phyloP scores from a whole-genome alignment of 148 eudicot genomes.

The Talinum fruticosum region DNA sequence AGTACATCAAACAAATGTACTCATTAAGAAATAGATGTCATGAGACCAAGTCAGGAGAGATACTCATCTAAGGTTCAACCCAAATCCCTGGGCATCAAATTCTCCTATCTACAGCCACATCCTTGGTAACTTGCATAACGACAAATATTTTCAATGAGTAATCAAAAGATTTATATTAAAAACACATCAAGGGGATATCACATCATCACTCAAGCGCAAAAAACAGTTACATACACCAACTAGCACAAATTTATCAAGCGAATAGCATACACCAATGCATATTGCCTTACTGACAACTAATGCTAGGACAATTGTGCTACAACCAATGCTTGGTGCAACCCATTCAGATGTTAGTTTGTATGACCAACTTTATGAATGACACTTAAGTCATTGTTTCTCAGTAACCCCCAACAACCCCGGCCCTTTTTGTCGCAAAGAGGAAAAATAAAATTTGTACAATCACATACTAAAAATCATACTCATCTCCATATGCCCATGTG shows the following conservation, averaged over 20 bases:
- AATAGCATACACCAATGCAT: not conserved
- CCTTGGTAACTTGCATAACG: too few species aligned
- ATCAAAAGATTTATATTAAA: too few species aligned
- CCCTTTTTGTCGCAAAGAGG: not conserved
- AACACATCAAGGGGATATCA: too few species aligned
- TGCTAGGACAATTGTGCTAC: not conserved
- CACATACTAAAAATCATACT: not conserved
- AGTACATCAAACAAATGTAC: not conserved
- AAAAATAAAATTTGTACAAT: not conserved
- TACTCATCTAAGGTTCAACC: not conserved
- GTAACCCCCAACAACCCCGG: not conserved
- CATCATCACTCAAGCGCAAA: too few species aligned
- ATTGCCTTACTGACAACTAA: not conserved
- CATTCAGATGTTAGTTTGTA: not conserved
- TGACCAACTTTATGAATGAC: not conserved
- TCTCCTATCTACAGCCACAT: not conserved
- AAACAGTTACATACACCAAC: too few species aligned
- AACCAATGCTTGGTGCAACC: not conserved
- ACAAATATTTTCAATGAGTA: too few species aligned
- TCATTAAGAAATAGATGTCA: too few species aligned
- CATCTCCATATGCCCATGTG: not conserved
- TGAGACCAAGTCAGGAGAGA: not conserved
- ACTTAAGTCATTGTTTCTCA: not conserved
- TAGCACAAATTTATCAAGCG: not conserved
- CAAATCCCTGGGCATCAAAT: not conserved